A percentile compares a stretch with the other conserved stretches of the same genome.
These are phyloP conservation scores for Rauvolfia tetraphylla DNA, from an alignment of 257 asterid genomes.

Conservation along the genomic window DNA sequence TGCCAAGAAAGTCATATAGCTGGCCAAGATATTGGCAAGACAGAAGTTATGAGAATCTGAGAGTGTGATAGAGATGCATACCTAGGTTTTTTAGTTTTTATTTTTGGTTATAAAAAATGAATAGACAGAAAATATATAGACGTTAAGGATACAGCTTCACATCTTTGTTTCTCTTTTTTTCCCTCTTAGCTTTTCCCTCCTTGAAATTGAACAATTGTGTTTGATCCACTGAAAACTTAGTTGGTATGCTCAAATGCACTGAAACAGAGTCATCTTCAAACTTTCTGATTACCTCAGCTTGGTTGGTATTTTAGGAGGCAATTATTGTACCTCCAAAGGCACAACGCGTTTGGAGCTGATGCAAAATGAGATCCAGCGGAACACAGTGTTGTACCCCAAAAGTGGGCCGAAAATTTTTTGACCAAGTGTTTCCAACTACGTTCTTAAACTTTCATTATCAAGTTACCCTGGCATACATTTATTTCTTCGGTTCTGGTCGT, in stretches of 20 bases:
- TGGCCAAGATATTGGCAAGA: not conserved
- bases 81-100: too few species aligned
- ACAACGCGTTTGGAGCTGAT: conserved; percentile 70
- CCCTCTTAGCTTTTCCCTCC: not conserved
- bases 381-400: conserved; percentile 43
- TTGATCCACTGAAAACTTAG: not conserved
- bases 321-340: conserved; percentile 65
- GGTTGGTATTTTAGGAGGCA: conserved; percentile 27
- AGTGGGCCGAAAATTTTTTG: conserved; percentile 59
- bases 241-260: not conserved
- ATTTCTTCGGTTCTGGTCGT: conserved; percentile 91
- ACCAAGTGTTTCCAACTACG: conserved; percentile 86
- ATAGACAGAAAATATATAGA: too few species aligned
- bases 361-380: conserved; percentile 39
- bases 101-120: too few species aligned
- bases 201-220: not conserved
- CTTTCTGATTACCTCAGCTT: not conserved
- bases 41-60: not conserved
- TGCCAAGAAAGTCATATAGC: not conserved
- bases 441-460: conserved; percentile 48
- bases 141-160: not conserved
- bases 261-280: not conserved
- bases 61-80: too few species aligned
- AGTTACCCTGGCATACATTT: conserved; percentile 48
- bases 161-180: not conserved